These are phyloP conservation scores for Colletotrichum lindemuthianum DNA, from an alignment of 2,329 filamentous ascomycete genomes.

Conservation along the genomic window DNA sequence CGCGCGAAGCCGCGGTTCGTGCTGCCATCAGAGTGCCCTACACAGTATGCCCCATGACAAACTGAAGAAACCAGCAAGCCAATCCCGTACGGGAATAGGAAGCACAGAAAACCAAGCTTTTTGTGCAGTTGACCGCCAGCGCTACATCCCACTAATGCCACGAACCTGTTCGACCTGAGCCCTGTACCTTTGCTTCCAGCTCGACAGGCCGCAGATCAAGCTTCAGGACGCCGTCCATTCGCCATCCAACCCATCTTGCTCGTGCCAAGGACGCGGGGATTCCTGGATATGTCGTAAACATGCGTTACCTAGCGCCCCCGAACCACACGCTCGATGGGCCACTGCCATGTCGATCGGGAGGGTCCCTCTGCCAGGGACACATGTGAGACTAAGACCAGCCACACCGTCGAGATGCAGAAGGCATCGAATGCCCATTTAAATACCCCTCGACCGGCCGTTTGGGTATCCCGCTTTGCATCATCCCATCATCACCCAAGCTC, in stretches of 20 bases:
- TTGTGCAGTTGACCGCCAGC: background rate
- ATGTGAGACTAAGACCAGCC: constrained; percentile 30
- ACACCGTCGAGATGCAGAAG: background rate
- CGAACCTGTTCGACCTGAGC: constrained; percentile 5
- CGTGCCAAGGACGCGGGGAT: background rate
- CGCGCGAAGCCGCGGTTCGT: no score
- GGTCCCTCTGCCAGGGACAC: constrained; percentile 14
- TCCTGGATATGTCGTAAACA: constrained; percentile 32
- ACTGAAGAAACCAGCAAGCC: background rate
- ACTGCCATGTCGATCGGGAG: constrained; percentile 33
- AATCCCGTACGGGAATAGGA: constrained; percentile 4
- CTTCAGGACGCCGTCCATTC: constrained; percentile 12
- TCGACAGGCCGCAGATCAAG: constrained; percentile 15
- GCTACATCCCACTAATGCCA: background rate
- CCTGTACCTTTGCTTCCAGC: constrained; percentile 1
- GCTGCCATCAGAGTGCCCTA: no score
- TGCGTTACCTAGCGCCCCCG: constrained; percentile 27
- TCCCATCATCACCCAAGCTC: constrained; percentile 13
- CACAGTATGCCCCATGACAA: constrained; percentile 6
- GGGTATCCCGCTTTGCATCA: background rate
- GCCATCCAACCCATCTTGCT: background rate
- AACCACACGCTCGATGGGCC: constrained; percentile 26
- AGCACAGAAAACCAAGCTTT: constrained; percentile 7
- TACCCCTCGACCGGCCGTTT: constrained; percentile 3
- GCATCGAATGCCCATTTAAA: constrained; percentile 16